Base-by-base conservation (phyloP, 345 rosid genomes). In the Euphorbia peplus region DNA sequence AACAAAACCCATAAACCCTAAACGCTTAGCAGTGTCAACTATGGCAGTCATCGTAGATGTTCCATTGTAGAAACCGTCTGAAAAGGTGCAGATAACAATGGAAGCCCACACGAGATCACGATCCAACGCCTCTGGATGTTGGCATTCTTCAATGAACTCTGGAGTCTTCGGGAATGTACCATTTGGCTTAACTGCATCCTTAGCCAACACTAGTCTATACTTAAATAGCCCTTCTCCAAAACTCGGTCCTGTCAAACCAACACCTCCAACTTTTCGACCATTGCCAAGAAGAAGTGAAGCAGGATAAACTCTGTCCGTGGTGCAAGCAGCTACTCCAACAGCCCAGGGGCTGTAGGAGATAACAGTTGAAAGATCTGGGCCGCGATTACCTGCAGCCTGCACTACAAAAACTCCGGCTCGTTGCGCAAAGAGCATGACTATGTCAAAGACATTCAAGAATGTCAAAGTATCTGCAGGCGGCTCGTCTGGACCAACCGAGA, bases 271-370 rank as follows among this genome's bases (percentile, higher is more conserved):
- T 30, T 64, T 82, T 54, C 46, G 71, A 52, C 90, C 92, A 66
- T 87, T 88, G 42, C 91, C 90, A 4, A 91, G 88, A 6, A 77
- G 71, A 28, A 93, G 86, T 22, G 88, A 76, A 7, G 75, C 84
- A 4, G 86, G 81, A 67, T 86, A 90, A 46, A 32, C 77, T 75
- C 97, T 53, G 81, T 93, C 92, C 0, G 90, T 88, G 76, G 66
- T 68, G 80, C 85, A 81, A 13, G 91, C 79, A 0, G 88, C 97
- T 0, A 73, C 90, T 0, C 87, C 86, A 0, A 93, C 78, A 7
- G 78, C 83, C 98, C 98, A 93, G 0, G 98, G 97, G 83, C 96
- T 86, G 79, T 80, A 93, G 42, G 92, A 85, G 53, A 89, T 44
- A 0, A 87, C 90, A 0, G 90, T 79, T 25, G 89, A 81, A 30